These are phyloP conservation scores for Monilinia aucupariae DNA, from an alignment of 2,329 filamentous ascomycete genomes.

Conservation along the genomic window DNA sequence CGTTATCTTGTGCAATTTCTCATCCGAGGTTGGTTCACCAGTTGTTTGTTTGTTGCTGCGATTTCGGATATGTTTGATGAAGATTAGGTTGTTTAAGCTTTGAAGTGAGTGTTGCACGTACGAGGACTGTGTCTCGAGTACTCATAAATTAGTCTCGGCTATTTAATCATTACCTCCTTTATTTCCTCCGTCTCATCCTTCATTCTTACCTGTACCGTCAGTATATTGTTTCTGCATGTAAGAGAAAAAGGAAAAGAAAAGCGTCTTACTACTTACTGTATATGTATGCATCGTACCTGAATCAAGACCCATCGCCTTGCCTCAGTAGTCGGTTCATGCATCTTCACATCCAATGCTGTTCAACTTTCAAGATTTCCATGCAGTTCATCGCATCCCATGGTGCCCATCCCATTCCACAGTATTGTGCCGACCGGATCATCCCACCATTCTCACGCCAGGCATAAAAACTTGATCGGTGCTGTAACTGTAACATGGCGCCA, in stretches of 20 bases:
- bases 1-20: background rate
- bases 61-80: background rate
- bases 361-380: background rate
- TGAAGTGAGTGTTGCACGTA: background rate
- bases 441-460: slow-evolving; percentile 3
- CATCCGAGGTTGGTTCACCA: background rate
- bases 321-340: slow-evolving; percentile 8
- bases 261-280: too few species aligned
- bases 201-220: too few species aligned
- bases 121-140: too few species aligned
- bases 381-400: background rate
- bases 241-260: too few species aligned
- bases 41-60: background rate
- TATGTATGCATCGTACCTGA: too few species aligned
- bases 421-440: too few species aligned
- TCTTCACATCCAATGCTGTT: background rate
- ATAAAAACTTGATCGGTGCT: background rate
- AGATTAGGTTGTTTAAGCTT: background rate
- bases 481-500: background rate
- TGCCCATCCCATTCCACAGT: too few species aligned
- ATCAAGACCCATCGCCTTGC: too few species aligned
- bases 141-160: background rate
- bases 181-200: too few species aligned
- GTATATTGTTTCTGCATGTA: too few species aligned
- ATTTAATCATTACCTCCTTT: background rate